Base-by-base conservation (phyloP, 257 asterid species). In the Prunella vulgaris region DNA sequence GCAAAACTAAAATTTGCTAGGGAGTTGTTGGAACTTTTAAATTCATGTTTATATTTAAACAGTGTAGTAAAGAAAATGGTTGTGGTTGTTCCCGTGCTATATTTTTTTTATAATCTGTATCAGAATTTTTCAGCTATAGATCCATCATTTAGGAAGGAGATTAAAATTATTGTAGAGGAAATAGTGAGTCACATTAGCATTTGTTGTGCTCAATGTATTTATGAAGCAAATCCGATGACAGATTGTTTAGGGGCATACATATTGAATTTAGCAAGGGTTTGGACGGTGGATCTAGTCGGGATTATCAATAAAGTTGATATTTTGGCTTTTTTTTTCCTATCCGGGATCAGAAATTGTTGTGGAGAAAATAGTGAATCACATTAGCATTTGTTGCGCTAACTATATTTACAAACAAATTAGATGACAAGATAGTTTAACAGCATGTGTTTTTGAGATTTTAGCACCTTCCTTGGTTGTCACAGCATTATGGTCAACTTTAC, bases 291-390 rank as follows among this genome's bases (percentile, higher is more conserved):
- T 44, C 76, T 49, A 25, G 56, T 56, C 57, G 33, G 76, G 32
- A 69, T 1, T 13, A 13, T 13, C 38, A 22, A 69, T 15, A 33
- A 56, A 12, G 21, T 38, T 22, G 48, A 53, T 48, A 38, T 67
- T 37, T 62, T 74, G 75, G 59, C 77, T 56, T 21, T 59, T 81
- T 81, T 71, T 81, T 81, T 62, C 81, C 78, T 6, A 35, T 54
- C 33, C 64, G 63, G 61, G 35, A 21, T 30, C n/a, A n/a, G n/a
- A n/a, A n/a, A n/a, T n/a, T n/a, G n/a, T n/a, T n/a, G n/a, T n/a
- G n/a, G n/a, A n/a, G n/a, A n/a, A n/a, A n/a, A n/a, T n/a, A n/a
- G n/a, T n/a, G n/a, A n/a, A n/a, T n/a, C n/a, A n/a, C n/a, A n/a
- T n/a, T n/a, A n/a, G n/a, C n/a, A n/a, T n/a, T n/a, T n/a, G n/a